Evolutionary conservation across 306 rosid species (phyloP), one percentile per base, ranked within the genome.

Genomic region (Dryas octopetala): DNA sequence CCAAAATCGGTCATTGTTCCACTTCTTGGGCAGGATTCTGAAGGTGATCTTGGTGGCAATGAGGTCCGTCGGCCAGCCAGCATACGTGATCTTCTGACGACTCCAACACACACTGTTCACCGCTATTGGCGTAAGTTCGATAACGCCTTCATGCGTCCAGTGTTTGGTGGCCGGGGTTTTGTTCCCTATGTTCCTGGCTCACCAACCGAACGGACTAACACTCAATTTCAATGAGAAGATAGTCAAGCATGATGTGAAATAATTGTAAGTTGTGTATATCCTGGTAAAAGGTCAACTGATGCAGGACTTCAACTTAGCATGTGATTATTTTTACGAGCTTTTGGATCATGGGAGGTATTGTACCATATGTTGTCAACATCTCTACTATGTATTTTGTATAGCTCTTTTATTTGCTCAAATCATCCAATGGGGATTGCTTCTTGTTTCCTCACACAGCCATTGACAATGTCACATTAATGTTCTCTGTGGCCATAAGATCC

Each of bases 151-250:
- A 96, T 96, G 99, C 97, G 98, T 17, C 99, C 99, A 10, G 84
- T 92, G 73, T 96, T 96, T 60, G 99, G 99, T 6, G 99, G 99
- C 60, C 87, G 99, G 74, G 98, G 97, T 70, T 92, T 92, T 81
- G 98, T 92, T 85, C 97, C 92, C 3, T 85, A 81, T 50, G 90
- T 41, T 68, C 93, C 96, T 9, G 81, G 85, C 48, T 81, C 96
- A 0, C 91, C 96, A 40, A 85, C 92, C 4, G 90, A 85, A 48
- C 72, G 77, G 58, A 58, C 76, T 49, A 62, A n/a, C 17, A 68
- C 66, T 50, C 85, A 74, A 72, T 85, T 84, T 88, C 88, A 85
- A 2, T 90, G 85, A 85, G 76, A 78, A 73, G 44, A 58, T 47
- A 57, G 77, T 59, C 52, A 6, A 55, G 65, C 50, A 82, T 74